Evolutionary conservation across 306 rosid genomes (phyloP).

Genomic region (Ormosia semicastrata): DNA sequence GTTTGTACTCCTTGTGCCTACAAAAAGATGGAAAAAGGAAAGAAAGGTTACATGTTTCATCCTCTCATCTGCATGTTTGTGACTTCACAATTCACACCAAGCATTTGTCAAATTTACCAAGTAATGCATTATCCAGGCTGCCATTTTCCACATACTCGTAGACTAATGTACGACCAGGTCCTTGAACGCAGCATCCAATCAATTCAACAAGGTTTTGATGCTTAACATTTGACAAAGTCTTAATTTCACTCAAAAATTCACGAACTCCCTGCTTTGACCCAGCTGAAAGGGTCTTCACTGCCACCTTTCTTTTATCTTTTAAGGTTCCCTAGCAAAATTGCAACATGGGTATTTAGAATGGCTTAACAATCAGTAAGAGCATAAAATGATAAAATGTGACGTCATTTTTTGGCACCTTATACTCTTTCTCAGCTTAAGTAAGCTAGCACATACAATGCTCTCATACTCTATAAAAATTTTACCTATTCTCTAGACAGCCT

Average conservation of each 20-base stretch:
- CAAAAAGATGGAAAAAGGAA: constrained; percentile 21
- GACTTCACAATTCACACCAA: constrained; percentile 10
- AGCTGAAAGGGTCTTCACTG: constrained; percentile 87
- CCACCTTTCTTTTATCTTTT: constrained; percentile 58
- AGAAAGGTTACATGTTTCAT: neutral
- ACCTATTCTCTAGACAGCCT: neutral
- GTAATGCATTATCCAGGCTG: constrained; percentile 69
- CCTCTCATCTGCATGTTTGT: neutral
- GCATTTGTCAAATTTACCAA: constrained; percentile 47
- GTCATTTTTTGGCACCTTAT: constrained; percentile 4
- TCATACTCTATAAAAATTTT: neutral
- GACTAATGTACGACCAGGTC: constrained; percentile 68
- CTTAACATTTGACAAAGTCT: constrained; percentile 69
- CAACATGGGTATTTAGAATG: constrained; percentile 4
- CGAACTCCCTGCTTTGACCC: constrained; percentile 87
- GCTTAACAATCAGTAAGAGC: neutral
- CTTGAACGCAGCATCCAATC: constrained; percentile 83
- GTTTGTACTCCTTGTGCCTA: constrained; percentile 44
- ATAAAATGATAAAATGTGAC: constrained; percentile 5
- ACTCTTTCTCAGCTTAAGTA: constrained; percentile 7
- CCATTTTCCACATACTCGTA: constrained; percentile 83
- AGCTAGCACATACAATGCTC: neutral
- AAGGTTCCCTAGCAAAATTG: constrained; percentile 70
- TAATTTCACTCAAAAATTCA: constrained; percentile 81
- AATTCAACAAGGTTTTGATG: constrained; percentile 90